phyloP scores from a whole-genome alignment of 257 asterid genomes.

The Avicennia marina region DNA sequence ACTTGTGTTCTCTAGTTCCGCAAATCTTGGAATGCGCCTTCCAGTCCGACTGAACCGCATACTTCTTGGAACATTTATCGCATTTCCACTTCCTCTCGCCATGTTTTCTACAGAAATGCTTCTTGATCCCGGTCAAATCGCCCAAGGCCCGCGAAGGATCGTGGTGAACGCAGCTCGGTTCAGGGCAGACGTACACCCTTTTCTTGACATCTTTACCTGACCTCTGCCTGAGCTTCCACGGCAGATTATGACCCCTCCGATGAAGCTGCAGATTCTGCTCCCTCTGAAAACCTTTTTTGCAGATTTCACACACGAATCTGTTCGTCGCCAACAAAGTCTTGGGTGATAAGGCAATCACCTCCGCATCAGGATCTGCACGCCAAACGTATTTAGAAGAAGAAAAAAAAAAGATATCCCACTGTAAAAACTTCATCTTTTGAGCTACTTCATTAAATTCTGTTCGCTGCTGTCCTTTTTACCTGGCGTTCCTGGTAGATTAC shows the following conservation, averaged over 20 bases:
- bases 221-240: conserved; percentile 76
- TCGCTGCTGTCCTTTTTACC: too few species aligned
- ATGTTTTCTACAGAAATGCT: conserved; percentile 72
- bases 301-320: conserved; percentile 73
- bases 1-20: conserved; percentile 72
- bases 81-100: conserved; percentile 87
- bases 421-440: conserved; percentile 1
- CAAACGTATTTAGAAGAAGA: conserved; percentile 9
- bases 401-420: background rate
- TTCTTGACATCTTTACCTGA: conserved; percentile 54
- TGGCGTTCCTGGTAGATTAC: conserved; percentile 87
- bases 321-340: conserved; percentile 58
- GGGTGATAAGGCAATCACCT: conserved; percentile 73
- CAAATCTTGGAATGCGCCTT: conserved; percentile 81
- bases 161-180: conserved; percentile 58
- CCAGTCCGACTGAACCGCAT: conserved; percentile 78
- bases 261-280: conserved; percentile 88
- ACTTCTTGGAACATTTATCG: conserved; percentile 67
- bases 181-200: conserved; percentile 79
- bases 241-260: conserved; percentile 74
- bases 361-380: conserved; percentile 88
- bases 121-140: conserved; percentile 78
- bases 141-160: conserved; percentile 75
- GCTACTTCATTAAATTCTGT: too few species aligned
- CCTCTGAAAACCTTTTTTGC: conserved; percentile 74